Base-by-base conservation (phyloP, 2,329 filamentous ascomycete species). In the Eutypella sp. region DNA sequence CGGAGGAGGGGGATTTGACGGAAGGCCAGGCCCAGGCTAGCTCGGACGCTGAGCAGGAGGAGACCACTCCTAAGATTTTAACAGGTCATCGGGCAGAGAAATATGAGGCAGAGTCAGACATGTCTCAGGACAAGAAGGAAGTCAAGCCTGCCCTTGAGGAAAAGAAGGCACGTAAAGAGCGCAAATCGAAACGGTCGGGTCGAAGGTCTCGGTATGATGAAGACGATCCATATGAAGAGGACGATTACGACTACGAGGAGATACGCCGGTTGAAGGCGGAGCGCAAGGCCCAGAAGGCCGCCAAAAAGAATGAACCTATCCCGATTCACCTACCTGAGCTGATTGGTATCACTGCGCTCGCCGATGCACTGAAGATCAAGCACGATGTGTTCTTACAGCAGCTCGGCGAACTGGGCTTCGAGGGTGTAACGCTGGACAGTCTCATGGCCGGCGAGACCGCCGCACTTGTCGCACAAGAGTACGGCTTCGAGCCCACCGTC, bases 371-470 rank as follows among this genome's bases (percentile, higher is more conserved):
- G 19, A 84, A 83, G 50, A 75, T 95, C 24, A 81, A 82, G 34
- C 73, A 82, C 1, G 77, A 85, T 13, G 69, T 82, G 3, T 96
- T 99, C 57, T 70, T 95, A 11, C 57, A 62, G 15, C 89, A 90
- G 59, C 75, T 99, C 66, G 79, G 83, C 60, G 81, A 93, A 43
- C 82, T 97, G 60, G 95, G 93, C 0, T 99, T 96, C 54, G 89
- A 96, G 57, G 86, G 91, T 42, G 80, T 92, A 15, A 82, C 82
- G 13, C 78, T 84, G 42, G 89, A 92, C 57, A 90, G 92, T 60
- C 81, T 99, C 50, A 79, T 99, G 63, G 92, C 92, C 50, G 84
- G 89, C 10, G 92, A 97, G 63, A 93, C 89, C 40, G 92, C 92
- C 2, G 88, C 87, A 7, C 75, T 99, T 44, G 86, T 99, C 55